Evolutionary conservation across 148 eudicot genomes (phyloP).

Genomic region (Cornus kousa): DNA sequence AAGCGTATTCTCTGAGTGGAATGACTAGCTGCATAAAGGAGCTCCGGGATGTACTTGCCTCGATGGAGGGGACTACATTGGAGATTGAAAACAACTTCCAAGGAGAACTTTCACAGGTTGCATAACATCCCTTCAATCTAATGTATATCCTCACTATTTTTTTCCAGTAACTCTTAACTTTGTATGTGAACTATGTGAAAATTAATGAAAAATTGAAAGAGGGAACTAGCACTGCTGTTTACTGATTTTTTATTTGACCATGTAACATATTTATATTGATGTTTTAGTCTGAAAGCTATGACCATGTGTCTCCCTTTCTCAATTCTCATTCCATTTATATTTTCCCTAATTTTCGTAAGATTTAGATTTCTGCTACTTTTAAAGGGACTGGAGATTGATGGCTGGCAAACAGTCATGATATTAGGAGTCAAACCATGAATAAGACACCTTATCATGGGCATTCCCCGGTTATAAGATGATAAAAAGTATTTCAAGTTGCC

Average conservation of each 20-base stretch:
- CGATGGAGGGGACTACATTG: constrained; percentile 14
- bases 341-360: neutral
- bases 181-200: neutral
- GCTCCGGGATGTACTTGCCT: constrained; percentile 37
- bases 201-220: neutral
- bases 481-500: neutral
- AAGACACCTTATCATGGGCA: neutral
- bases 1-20: constrained; percentile 62
- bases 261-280: neutral
- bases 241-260: neutral
- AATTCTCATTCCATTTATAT: no score
- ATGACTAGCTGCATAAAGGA: constrained; percentile 66
- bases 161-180: neutral
- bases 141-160: neutral
- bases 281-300: neutral
- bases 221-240: neutral
- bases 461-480: neutral
- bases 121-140: neutral
- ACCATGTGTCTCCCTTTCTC: no score
- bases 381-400: neutral
- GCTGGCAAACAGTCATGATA: neutral
- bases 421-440: neutral
- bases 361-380: neutral
- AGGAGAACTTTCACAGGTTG: constrained; percentile 5
- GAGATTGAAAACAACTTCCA: neutral